Percentiles rank a stretch among this genome's conserved stretches.
Conservation (phyloP, 192 early-diverging fungal genomes). For the Geranomyces variabilis region DNA sequence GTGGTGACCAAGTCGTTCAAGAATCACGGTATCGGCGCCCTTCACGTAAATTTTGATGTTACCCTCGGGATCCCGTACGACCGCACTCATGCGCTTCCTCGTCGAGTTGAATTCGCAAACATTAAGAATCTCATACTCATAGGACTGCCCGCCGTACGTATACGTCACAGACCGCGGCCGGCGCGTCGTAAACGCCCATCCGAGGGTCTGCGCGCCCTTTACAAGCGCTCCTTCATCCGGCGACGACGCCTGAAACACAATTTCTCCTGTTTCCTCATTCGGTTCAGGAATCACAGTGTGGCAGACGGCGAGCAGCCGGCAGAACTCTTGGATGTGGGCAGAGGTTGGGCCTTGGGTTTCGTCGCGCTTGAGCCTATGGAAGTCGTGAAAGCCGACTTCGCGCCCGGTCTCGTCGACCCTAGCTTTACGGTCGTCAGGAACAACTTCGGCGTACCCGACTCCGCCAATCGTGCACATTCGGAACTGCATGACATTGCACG, state of each 20-base stretch:
- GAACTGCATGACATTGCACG: slow-evolving; percentile 65
- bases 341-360: slow-evolving; percentile 56
- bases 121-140: slow-evolving; percentile 90
- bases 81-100: slow-evolving; percentile 96
- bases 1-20: slow-evolving; percentile 78
- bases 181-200: slow-evolving; percentile 59
- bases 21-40: slow-evolving; percentile 96
- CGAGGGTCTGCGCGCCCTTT: slow-evolving; percentile 65
- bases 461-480: slow-evolving; percentile 85
- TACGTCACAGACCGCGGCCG: slow-evolving; percentile 56
- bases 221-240: slow-evolving; percentile 96
- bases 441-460: slow-evolving; percentile 83
- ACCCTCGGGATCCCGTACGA: slow-evolving; percentile 86
- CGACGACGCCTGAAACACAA: slow-evolving; percentile 93
- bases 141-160: slow-evolving; percentile 44
- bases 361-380: slow-evolving; percentile 46
- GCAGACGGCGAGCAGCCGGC: slow-evolving; percentile 87
- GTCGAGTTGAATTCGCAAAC: slow-evolving; percentile 99
- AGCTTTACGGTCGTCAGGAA: slow-evolving; percentile 86
- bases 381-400: slow-evolving; percentile 61
- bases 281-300: slow-evolving; percentile 97
- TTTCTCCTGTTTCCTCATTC: slow-evolving; percentile 65
- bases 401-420: slow-evolving; percentile 67
- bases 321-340: slow-evolving; percentile 82
- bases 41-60: slow-evolving; percentile 89